phyloP scores from a whole-genome alignment of 2,329 filamentous ascomycete genomes.

The Aspergillus intermedius region DNA sequence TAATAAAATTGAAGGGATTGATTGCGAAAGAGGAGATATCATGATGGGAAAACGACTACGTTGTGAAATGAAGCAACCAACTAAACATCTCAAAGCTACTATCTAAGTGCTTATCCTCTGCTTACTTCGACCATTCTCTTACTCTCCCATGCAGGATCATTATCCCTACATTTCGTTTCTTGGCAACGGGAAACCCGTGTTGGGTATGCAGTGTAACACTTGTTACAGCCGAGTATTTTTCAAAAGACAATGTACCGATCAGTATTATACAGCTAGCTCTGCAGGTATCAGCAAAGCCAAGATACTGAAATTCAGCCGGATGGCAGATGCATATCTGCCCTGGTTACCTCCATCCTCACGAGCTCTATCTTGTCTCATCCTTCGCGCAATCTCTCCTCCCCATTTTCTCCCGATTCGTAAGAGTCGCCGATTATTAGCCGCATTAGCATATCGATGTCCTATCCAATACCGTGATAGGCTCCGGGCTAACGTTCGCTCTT shows the following conservation, averaged over 20 bases:
- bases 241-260: neutral
- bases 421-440: neutral
- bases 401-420: too few relatives aligned
- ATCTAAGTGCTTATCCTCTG: neutral
- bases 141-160: neutral
- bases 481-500: neutral
- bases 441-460: neutral
- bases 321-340: neutral
- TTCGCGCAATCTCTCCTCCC: neutral
- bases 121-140: neutral
- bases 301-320: neutral
- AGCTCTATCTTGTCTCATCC: neutral
- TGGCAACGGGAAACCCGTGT: neutral
- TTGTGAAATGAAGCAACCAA: neutral
- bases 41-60: neutral
- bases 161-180: neutral
- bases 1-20: neutral
- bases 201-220: neutral
- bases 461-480: neutral
- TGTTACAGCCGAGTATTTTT: neutral
- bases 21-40: neutral
- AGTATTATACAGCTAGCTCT: neutral
- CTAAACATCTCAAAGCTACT: neutral
- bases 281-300: neutral
- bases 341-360: neutral